Evolutionary conservation across 169 alveolate genomes (phyloP), one percentile per base, ranked within the genome.

Genomic region (Plasmodium gonderi): DNA sequence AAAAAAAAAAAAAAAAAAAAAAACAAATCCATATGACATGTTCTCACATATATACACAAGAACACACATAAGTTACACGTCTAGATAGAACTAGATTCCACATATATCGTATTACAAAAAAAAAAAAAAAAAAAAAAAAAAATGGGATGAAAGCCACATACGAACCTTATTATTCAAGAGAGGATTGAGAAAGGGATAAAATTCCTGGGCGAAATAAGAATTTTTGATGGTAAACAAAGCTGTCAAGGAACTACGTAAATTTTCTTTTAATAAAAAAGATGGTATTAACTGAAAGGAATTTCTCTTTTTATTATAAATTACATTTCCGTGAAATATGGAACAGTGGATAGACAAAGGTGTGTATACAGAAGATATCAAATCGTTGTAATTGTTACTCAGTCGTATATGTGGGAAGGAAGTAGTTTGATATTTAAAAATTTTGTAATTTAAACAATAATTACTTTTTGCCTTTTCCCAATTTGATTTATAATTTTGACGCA

Each of bases 401-500:
- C 93, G 60, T 75, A 87, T 87, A 60, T 87, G 93, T 40, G 93
- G 93, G 33, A 87, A 87, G 20, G 93, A 87, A 12, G 68, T 74
- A 4, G 93, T 87, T 54, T 87, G 93, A 67, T 87, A 87, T 78
- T 87, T 87, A 36, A 87, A 87, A 54, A 87, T 87, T 40, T 87
- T 87, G 67, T 87, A 87, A 87, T 87, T 87, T 67, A 87, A 87
- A 67, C 80, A 87, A 47, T 87, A 87, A 78, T 87, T 87, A 45
- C 87, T 54, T 87, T 87, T 51, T 60, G 36, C 26, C 42, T 87
- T 87, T 17, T 75, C 64, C 20, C 78, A 20, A 7, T 87, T 54
- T 54, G 93, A 49, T 69, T 72, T 87, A 14, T 68, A 75, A 2
- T 51, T 87, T 75, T 75, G 33, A 26, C 79, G 75, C 47, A 87